Evolutionary conservation across 768 basidiomycete species (phyloP), one percentile per base, ranked within the genome.

Genomic region (Leccinum subtestaceum): DNA sequence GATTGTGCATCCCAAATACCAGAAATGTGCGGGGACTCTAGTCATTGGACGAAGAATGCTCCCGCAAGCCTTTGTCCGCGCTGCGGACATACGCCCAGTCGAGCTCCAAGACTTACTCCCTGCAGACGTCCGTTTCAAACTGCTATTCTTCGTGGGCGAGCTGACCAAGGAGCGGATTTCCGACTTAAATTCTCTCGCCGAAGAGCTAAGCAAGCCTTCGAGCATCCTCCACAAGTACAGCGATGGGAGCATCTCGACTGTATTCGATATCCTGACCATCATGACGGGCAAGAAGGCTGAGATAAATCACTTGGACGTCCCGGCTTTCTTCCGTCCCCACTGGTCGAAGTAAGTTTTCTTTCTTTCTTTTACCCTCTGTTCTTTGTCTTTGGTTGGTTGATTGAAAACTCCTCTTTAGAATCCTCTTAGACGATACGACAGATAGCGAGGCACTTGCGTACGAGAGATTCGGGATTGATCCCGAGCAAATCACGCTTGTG

Each of bases 41-140:
- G 55, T 67, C 12, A 67, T 77, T 23, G 79, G 79, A 38, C 60
- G 78, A 64, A 71, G 79, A 49, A 75, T 78, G 65, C 69, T 64
- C 7, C 74, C 77, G 0, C 72, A 75, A 23, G 51, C 69, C 4
- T 70, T 78, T 27, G 66, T 77, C 19, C 70, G 74, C 6, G 71
- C 73, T 9, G 74, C 76, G 4, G 72, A 81, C 47, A 68, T 66
- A 6, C 70, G 73, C 5, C 75, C 76, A 0, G 53, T 71, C 17
- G 75, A 80, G 19, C 61, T 81, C 31, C 78, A 78, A 3, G 78
- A 80, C 58, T 52, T 78, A 25, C 65, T 79, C n/a, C 72, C 72
- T 0, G 55, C 74, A 2, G 75, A 81, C 43, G 63, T 62, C 15
- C 68, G 77, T 19, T 80, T 76, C 68, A 75, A 80, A 45, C 17